Base-by-base conservation (phyloP, 805 yeast species). In the Ogataea allantospora region DNA sequence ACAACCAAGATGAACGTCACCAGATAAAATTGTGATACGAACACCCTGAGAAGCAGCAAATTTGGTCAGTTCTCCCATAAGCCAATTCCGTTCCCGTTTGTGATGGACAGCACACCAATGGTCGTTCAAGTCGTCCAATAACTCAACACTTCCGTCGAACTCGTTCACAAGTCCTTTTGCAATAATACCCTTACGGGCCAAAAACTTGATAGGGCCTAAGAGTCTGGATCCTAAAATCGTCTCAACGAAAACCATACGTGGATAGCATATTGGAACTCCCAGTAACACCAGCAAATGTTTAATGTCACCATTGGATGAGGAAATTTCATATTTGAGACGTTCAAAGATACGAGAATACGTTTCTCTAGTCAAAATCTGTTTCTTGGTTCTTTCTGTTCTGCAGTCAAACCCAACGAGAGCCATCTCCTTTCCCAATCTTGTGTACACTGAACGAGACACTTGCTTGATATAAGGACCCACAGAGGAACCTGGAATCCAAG, bases 51-150 rank as follows among this genome's bases (percentile, higher is more conserved):
- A 51, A 21, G 83, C 72, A 3, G 91, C 88, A 52, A 88, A 78
- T 29, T 74, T 74, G 45, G 80, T 78, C 30, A 91, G 66, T 44
- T 67, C 67, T 26, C 68, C 70, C 45, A 89, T 65, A 26, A 91
- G 68, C 48, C 58, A 56, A 60, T 91, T 91, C 44, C 99, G 75
- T 63, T 91, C 99, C 33, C 63, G 62, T 59, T 91, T 93, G 65
- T 91, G 99, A 58, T 81, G 75, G 42, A 72, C 72, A 3, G 96
- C 82, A 60, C 97, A 88, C 99, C 99, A 91, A 65, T 91, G 98
- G 58, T 91, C 99, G 55, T 88, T 82, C 61, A 93, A 70, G 59
- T 91, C 98, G 57, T 93, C 98, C 48, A 93, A 71, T 11, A 91
- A 77, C 63, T 91, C 98, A 5, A 91, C 80, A 27, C 83, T 78